Conservation (phyloP, 1,284 basidiomycete species). For the Fomitopsis schrenkii region DNA sequence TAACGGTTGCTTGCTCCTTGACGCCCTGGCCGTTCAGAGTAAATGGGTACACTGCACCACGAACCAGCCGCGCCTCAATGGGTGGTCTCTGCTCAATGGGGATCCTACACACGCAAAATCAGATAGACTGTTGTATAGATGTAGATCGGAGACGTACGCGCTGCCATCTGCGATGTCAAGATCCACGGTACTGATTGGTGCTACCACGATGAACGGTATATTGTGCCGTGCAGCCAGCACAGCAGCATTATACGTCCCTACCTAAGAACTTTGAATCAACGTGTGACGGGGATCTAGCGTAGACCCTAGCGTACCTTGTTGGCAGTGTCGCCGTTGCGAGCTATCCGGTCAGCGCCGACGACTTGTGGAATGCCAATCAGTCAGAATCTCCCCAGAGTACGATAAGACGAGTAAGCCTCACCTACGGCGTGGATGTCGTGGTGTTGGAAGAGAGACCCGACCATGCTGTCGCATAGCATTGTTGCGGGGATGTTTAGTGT, state of each 20-base stretch:
- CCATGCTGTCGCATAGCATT: slow-evolving; percentile 97
- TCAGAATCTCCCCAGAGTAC: not conserved
- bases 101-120: slow-evolving; percentile 50
- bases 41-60: slow-evolving; percentile 67
- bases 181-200: slow-evolving; percentile 87
- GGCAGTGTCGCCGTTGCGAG: slow-evolving; percentile 88
- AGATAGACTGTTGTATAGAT: slow-evolving; percentile 2
- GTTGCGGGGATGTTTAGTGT: slow-evolving; percentile 77
- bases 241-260: slow-evolving; percentile 89
- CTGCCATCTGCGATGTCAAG: slow-evolving; percentile 71
- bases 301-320: slow-evolving; percentile 63
- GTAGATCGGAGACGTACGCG: slow-evolving; percentile 40
- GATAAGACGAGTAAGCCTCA: slow-evolving; percentile 30
- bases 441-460: slow-evolving; percentile 88
- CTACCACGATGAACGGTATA: slow-evolving; percentile 88
- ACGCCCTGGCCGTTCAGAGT: slow-evolving; percentile 35
- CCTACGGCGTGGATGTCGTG: slow-evolving; percentile 84
- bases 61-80: slow-evolving; percentile 82
- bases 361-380: slow-evolving; percentile 31
- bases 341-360: slow-evolving; percentile 85
- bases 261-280: slow-evolving; percentile 35
- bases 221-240: slow-evolving; percentile 81
- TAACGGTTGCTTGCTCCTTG: slow-evolving; percentile 60
- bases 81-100: slow-evolving; percentile 88
- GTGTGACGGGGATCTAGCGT: not conserved